Base-by-base conservation (phyloP, 192 early-diverging fungal genomes). In the Spizellomyces punctatus region DNA sequence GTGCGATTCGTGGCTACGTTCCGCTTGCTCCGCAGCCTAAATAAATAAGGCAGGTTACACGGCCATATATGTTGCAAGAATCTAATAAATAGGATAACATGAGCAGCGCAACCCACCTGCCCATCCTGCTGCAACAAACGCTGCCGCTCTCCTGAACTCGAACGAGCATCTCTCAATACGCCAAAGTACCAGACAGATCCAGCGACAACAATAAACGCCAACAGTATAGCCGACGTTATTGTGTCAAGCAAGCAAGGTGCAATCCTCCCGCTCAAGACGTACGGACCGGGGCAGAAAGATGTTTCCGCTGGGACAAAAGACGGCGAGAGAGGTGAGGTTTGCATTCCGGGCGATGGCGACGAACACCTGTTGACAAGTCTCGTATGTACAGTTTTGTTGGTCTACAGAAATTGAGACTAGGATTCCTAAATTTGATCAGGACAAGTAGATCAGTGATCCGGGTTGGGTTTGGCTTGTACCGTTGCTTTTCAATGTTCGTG, bases 221-320 rank as follows among this genome's bases (percentile, higher is more conserved):
- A 47, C 42, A 76, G 63, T 45, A 76, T 10, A 14, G 14, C 17
- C 16, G 68, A 36, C 6, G 69, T 41, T 43, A 61, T 43, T 17
- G 58, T 22, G 46, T 59, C 63, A 14, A 76, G 17, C 19, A 76
- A 42, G 55, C 75, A 76, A 12, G 75, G 69, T 10, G 68, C 19
- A 14, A 76, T 73, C 19, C 42, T 45, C 9, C 12, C 10, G 44
- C 19, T 9, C 7, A 17, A 10, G 64, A 76, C 17, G 56, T 73
- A 71, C 19, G 75, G 75, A 9, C 63, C 69, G 19, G 75, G 50
- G 61, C 75, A 76, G 75, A 71, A 36, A 36, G 27, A 36, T 36
- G 27, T 36, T 36, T 36, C 27, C 27, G 27, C 27, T 36, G 27
- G 27, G 1, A 36, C 27, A 36, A 36, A 36, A 36, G 27, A 36